Base-by-base conservation (phyloP, 2,329 filamentous ascomycete genomes). In the Aureobasidium sp. region DNA sequence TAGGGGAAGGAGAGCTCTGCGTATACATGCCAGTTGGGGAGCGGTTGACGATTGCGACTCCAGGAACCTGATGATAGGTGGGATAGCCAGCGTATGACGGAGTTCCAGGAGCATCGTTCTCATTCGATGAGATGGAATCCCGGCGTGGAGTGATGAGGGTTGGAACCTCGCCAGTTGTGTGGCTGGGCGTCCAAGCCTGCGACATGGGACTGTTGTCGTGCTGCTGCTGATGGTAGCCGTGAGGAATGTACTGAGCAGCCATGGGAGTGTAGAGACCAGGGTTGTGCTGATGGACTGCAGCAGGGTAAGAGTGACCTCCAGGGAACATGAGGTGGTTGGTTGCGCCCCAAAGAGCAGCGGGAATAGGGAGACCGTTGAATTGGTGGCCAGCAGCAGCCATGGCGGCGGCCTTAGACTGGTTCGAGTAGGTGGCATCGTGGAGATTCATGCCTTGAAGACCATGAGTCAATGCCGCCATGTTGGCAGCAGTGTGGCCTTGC, bases 41-140 rank as follows among this genome's bases (percentile, higher is more conserved):
- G 55, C 78, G 77, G 65, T 80, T 79, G 68, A 77, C 72, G 70
- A 80, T 78, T 37, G 77, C 70, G 25, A 79, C 72, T 48, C 74
- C 75, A 9, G 57, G 34, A 49, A 75, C 75, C 41, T 75, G 74
- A 34, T 67, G 63, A 58, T 69, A 72, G 49, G 64, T 62, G 32
- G 70, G 68, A 63, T 79, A 80, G 62, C 74, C 71, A 49, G 75
- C 73, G 63, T 76, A 75, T 36, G 73, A 75, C 3, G 79, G 79
- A 9, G 79, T 81, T 27, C 76, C 77, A 25, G 79, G 79, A 64
- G 78, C 73, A 53, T 81, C 78, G 62, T 80, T 78, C 74, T 81
- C 79, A 67, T 79, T 80, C 37, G 79, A 80, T 5, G 79, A 81
- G 65, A 79, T 72, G 8, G 79, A 81, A 65, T 79, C 78, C 52